Evolutionary conservation across 2,329 filamentous ascomycete species (phyloP).

Genomic region (Pyrenochaeta sp.): DNA sequence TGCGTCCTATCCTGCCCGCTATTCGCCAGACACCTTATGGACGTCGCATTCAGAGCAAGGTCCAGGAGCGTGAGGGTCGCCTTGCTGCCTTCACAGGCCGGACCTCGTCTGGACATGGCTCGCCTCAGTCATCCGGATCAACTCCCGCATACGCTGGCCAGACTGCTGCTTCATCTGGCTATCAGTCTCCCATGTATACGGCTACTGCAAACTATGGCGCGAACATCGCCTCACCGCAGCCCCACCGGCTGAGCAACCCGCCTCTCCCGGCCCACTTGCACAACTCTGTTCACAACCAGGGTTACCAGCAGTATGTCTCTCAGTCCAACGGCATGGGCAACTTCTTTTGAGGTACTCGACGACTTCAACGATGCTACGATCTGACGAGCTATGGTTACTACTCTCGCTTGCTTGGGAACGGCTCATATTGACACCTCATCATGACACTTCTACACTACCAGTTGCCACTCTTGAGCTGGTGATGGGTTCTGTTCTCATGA

Average conservation of each 20-base stretch:
- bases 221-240: conserved; percentile 45
- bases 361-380: conserved; percentile 59
- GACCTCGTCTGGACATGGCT: conserved; percentile 28
- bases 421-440: conserved; percentile 22
- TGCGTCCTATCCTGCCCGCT: conserved; percentile 81
- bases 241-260: conserved; percentile 48
- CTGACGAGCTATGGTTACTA: conserved; percentile 56
- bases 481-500: conserved; percentile 28
- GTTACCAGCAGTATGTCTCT: conserved; percentile 47
- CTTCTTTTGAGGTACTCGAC: conserved; percentile 53
- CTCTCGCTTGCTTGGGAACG: conserved; percentile 21
- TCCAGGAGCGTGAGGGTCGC: conserved; percentile 64
- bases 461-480: conserved; percentile 29
- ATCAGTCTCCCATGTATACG: conserved; percentile 45
- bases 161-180: conserved; percentile 21
- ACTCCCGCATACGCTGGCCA: conserved; percentile 26
- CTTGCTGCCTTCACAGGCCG: conserved; percentile 42
- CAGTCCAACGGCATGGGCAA: conserved; percentile 49
- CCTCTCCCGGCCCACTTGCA: conserved; percentile 46
- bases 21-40: conserved; percentile 94
- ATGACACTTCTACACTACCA: conserved; percentile 29
- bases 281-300: conserved; percentile 49
- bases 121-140: conserved; percentile 37
- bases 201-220: conserved; percentile 43
- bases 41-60: conserved; percentile 90